These are phyloP conservation scores for Fusarium tjaetaba DNA, from an alignment of 2,329 filamentous ascomycete species.

Conservation along the genomic window DNA sequence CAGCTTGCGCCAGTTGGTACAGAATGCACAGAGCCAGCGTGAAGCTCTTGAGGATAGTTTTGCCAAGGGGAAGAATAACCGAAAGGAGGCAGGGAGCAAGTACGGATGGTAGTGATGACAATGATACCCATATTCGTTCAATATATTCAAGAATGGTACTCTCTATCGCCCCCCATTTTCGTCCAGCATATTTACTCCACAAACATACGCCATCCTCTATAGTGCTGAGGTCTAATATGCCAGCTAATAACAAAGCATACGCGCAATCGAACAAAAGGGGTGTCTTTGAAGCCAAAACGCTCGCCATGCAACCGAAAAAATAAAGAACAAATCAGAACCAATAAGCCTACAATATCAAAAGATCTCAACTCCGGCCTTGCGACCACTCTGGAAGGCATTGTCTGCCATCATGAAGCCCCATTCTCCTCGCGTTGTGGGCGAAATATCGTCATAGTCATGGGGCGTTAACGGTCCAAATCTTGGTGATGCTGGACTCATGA, in stretches of 20 bases:
- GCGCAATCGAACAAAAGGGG: conserved; percentile 7
- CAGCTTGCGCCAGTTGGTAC: conserved; percentile 86
- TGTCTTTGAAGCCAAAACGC: conserved; percentile 19
- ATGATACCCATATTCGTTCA: conserved; percentile 38
- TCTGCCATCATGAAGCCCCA: conserved; percentile 70
- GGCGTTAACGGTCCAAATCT: conserved; percentile 63
- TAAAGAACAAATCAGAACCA: background rate
- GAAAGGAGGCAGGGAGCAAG: conserved; percentile 80
- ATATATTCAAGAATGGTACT: conserved; percentile 16
- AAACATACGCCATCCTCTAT: conserved; percentile 21
- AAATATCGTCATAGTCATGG: conserved; percentile 70
- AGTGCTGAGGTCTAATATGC: conserved; percentile 9
- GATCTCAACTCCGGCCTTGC: conserved; percentile 60
- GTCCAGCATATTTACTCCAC: background rate
- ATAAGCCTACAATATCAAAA: conserved; percentile 17
- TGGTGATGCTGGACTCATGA: conserved; percentile 36
- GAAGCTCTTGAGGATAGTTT: conserved; percentile 94
- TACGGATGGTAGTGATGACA: conserved; percentile 77
- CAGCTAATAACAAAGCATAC: conserved; percentile 5
- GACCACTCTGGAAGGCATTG: conserved; percentile 54
- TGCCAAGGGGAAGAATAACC: conserved; percentile 80
- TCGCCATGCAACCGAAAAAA: conserved; percentile 10
- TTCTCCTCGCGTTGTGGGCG: conserved; percentile 69
- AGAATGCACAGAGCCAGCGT: conserved; percentile 81
- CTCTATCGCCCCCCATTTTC: conserved; percentile 2